Percentiles rank a stretch among this genome's conserved stretches.
These are phyloP conservation scores for Rhodotorula sp. DNA, from an alignment of 1,284 basidiomycete genomes.

Conservation along the genomic window DNA sequence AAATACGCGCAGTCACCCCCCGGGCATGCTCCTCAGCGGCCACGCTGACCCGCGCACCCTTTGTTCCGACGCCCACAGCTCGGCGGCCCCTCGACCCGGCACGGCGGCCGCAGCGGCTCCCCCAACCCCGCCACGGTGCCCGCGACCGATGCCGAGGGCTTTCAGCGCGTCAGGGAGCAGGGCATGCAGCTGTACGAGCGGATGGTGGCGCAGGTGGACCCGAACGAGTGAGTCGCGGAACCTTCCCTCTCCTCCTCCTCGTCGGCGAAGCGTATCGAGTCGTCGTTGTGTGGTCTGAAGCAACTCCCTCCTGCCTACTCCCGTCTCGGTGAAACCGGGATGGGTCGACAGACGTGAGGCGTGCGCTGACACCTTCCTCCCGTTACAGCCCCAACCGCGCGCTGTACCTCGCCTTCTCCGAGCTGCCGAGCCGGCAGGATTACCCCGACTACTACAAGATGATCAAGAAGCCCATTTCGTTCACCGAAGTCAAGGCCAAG, in stretches of 20 bases:
- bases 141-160: slow-evolving; percentile 20
- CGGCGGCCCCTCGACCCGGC: background rate
- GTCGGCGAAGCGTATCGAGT: background rate
- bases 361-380: background rate
- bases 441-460: slow-evolving; percentile 46
- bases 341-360: too few species aligned
- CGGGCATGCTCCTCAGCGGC: background rate
- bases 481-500: slow-evolving; percentile 34
- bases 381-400: slow-evolving; percentile 9
- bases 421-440: slow-evolving; percentile 38
- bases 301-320: too few species aligned
- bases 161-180: slow-evolving; percentile 12
- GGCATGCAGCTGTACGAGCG: slow-evolving; percentile 26
- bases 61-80: background rate
- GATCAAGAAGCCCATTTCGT: slow-evolving; percentile 43
- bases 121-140: slow-evolving; percentile 5
- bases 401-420: slow-evolving; percentile 34
- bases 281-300: too few species aligned
- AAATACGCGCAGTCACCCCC: background rate
- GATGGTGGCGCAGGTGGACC: slow-evolving; percentile 16
- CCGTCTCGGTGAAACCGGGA: too few species aligned
- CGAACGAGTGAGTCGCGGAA: slow-evolving; percentile 1
- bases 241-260: background rate
- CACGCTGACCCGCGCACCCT: background rate
- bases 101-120: background rate